Percentiles rank a stretch among this genome's conserved stretches.
phyloP scores from a whole-genome alignment of 306 rosid species.

The cucumber (Cucumis sativus) region Cucumber_9930_V3 NC_026658.2:14511501-14512000 shows the following conservation, averaged over 20 bases:
- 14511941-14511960: conserved; percentile 19
- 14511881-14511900: conserved; percentile 12
- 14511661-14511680: not conserved
- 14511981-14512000: conserved; percentile 23
- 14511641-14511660: not conserved
- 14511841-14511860: conserved; percentile 23
- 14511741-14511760: conserved; percentile 49
- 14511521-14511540: conserved; percentile 64
- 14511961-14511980: conserved; percentile 34
- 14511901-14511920: conserved; percentile 30
- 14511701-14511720: conserved; percentile 43
- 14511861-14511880: not conserved
- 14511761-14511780: conserved; percentile 60
- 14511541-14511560: conserved; percentile 60
- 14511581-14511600: conserved; percentile 56
- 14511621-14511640: not conserved
- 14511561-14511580: conserved; percentile 48
- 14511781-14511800: conserved; percentile 59
- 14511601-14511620: conserved; percentile 33
- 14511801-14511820: conserved; percentile 66
- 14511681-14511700: conserved; percentile 41
- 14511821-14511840: conserved; percentile 53
- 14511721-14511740: conserved; percentile 11
- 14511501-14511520: conserved; percentile 50
- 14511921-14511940: conserved; percentile 24